Percentiles rank a stretch among this genome's conserved stretches.
Evolutionary conservation across 768 basidiomycete genomes (phyloP).

Genomic region (Galerina sulciceps): DNA sequence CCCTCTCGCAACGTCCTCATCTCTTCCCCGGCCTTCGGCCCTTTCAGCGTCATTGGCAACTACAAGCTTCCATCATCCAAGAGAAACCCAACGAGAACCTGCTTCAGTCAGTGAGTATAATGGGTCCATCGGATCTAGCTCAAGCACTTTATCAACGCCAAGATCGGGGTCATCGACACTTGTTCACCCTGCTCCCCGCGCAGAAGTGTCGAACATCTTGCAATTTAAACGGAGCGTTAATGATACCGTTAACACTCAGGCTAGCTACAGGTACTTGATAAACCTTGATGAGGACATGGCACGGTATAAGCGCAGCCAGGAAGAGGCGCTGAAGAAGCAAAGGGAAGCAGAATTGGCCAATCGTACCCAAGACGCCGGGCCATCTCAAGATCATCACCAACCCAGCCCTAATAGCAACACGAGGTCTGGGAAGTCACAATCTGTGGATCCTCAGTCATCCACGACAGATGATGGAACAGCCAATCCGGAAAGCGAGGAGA

Average conservation of each 20-base stretch:
- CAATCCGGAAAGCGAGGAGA: constrained; percentile 23
- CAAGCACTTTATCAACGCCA: constrained; percentile 29
- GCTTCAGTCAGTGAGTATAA: constrained; percentile 18
- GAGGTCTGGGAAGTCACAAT: constrained; percentile 19
- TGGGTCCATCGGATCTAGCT: constrained; percentile 26
- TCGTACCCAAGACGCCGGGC: constrained; percentile 24
- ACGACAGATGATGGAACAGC: constrained; percentile 17
- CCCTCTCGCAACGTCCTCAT: constrained; percentile 38
- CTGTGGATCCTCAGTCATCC: constrained; percentile 19
- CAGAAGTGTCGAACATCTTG: constrained; percentile 40
- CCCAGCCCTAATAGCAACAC: constrained; percentile 23
- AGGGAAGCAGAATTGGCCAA: constrained; percentile 10
- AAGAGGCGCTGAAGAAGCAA: constrained; percentile 23
- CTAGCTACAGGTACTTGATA: constrained; percentile 49
- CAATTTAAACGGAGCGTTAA: constrained; percentile 43
- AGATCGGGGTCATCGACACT: constrained; percentile 39
- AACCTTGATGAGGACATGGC: constrained; percentile 48
- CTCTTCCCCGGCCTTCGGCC: constrained; percentile 54
- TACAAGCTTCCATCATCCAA: constrained; percentile 59
- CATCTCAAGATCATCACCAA: constrained; percentile 17
- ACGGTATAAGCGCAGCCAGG: constrained; percentile 30
- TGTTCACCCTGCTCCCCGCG: constrained; percentile 24
- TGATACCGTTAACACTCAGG: constrained; percentile 46
- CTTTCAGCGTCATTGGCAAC: constrained; percentile 74
- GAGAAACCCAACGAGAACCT: constrained; percentile 27